Base-by-base conservation (phyloP, 2,329 filamentous ascomycete species). In the Penicillium sp. region DNA sequence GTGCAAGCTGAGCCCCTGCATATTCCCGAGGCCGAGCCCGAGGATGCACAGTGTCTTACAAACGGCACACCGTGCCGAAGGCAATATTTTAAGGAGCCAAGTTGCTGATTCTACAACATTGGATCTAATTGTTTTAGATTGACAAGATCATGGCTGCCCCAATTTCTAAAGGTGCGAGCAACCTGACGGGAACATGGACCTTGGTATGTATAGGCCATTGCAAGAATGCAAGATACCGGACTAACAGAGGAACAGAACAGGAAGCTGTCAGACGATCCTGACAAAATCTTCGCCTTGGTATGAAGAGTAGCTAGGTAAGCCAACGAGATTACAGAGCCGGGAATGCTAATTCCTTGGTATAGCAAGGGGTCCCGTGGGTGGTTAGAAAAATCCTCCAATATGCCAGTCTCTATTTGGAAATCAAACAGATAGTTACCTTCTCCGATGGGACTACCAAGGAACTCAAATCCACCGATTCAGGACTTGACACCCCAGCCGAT, bases 311-410 rank as follows among this genome's bases (percentile, higher is more conserved):
- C n/a, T n/a, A n/a, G n/a, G n/a, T n/a, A 5, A 5, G 9, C n/a
- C 14, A 9, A 5, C 8, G 4, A 18, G 18, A 11, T 11, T 20
- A 4, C 4, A 34, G 14, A 10, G 14, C 14, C 2, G 5, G 14
- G 13, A 16, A 34, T 18, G 16, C 31, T 34, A 34, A 34, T 5
- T 8, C 10, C 16, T 18, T 34, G 8, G 3, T 18, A 18, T 32
- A 58, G 55, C 55, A 58, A 55, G 51, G 49, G 2, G 55, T 56
- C 4, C 54, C 51, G 9, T 55, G 49, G 49, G 11, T 56, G 6
- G 45, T 54, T 23, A 41, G 55, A 16, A 49, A 52, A 9, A 47
- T 31, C 2, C 41, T 56, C 7, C 38, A 38, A 11, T 48, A 48
- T n/a, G 55, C 51, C 20, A 48, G 23, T 13, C 45, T 57, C 22